These are phyloP conservation scores for Pyrenophora seminiperda DNA, from an alignment of 2,329 filamentous ascomycete species.

Conservation along the genomic window DNA sequence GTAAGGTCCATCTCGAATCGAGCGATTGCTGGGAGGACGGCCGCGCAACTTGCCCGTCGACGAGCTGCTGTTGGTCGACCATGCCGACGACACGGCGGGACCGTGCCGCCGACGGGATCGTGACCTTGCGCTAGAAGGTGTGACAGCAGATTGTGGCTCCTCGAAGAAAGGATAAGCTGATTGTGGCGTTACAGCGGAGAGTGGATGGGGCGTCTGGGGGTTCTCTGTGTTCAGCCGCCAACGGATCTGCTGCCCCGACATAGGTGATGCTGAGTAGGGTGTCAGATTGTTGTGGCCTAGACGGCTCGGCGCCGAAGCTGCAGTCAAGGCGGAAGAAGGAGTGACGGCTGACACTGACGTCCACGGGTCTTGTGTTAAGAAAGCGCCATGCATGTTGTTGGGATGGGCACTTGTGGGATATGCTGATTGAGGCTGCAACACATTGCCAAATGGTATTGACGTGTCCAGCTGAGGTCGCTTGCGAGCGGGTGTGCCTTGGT, in stretches of 20 bases:
- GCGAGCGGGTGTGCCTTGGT: slow-evolving; percentile 45
- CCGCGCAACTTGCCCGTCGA: slow-evolving; percentile 75
- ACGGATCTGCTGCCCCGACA: slow-evolving; percentile 50
- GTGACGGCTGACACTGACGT: slow-evolving; percentile 47
- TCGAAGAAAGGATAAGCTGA: slow-evolving; percentile 56
- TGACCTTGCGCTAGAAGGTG: slow-evolving; percentile 61
- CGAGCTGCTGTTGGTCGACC: slow-evolving; percentile 70
- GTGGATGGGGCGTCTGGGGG: slow-evolving; percentile 72
- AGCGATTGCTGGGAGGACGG: slow-evolving; percentile 75
- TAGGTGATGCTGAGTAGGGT: slow-evolving; percentile 52
- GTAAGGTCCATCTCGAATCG: slow-evolving; percentile 69
- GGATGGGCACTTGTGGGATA: slow-evolving; percentile 62
- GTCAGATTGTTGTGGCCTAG: slow-evolving; percentile 42
- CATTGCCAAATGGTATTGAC: slow-evolving; percentile 49
- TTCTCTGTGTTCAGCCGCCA: slow-evolving; percentile 62
- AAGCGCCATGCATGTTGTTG: slow-evolving; percentile 56
- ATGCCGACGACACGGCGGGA: slow-evolving; percentile 87
- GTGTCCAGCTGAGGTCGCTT: slow-evolving; percentile 69
- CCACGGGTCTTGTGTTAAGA: slow-evolving; percentile 54
- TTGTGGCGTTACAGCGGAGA: slow-evolving; percentile 77
- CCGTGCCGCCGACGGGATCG: slow-evolving; percentile 70
- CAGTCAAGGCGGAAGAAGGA: slow-evolving; percentile 45
- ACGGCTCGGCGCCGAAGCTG: slow-evolving; percentile 43
- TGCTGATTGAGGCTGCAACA: slow-evolving; percentile 52
- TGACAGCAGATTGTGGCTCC: slow-evolving; percentile 76